phyloP scores from a whole-genome alignment of 805 yeast species.

The Candida tibetensis region DNA sequence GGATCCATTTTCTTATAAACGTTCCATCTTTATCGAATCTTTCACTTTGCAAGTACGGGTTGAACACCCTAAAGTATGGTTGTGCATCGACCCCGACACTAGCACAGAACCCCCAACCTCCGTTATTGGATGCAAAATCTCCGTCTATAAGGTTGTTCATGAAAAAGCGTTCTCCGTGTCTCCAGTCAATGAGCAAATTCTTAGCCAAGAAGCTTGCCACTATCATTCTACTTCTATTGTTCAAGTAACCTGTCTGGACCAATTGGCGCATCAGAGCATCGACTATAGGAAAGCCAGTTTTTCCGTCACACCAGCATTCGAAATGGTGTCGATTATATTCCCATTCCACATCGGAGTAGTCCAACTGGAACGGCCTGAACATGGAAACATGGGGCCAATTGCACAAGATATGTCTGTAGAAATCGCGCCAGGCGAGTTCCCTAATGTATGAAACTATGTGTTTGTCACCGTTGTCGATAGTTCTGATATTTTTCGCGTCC shows the following conservation, averaged over 20 bases:
- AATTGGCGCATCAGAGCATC: conserved; percentile 59
- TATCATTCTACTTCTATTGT: conserved; percentile 54
- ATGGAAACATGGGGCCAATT: conserved; percentile 52
- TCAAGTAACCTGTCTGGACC: conserved; percentile 50
- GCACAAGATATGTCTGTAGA: conserved; percentile 47
- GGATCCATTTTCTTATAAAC: conserved; percentile 50
- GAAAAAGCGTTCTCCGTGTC: conserved; percentile 53
- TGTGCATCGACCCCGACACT: conserved; percentile 55
- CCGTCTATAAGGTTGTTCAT: conserved; percentile 48
- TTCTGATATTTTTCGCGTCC: conserved; percentile 2
- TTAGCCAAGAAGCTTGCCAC: conserved; percentile 51
- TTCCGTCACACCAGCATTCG: conserved; percentile 51
- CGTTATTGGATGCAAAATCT: conserved; percentile 53
- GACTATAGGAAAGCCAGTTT: conserved; percentile 54
- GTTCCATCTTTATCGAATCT: conserved; percentile 47
- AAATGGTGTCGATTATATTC: conserved; percentile 41
- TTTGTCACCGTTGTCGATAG: conserved; percentile 16
- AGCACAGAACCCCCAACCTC: conserved; percentile 58
- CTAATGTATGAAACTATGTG: conserved; percentile 39
- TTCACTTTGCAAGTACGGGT: conserved; percentile 49
- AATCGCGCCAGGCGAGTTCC: conserved; percentile 60
- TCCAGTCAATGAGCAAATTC: conserved; percentile 52
- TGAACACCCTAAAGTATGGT: conserved; percentile 56
- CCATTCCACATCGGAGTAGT: conserved; percentile 41
- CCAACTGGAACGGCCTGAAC: conserved; percentile 48